These are phyloP conservation scores for Nicotiana knightiana DNA, from an alignment of 257 asterid genomes.

Conservation along the genomic window DNA sequence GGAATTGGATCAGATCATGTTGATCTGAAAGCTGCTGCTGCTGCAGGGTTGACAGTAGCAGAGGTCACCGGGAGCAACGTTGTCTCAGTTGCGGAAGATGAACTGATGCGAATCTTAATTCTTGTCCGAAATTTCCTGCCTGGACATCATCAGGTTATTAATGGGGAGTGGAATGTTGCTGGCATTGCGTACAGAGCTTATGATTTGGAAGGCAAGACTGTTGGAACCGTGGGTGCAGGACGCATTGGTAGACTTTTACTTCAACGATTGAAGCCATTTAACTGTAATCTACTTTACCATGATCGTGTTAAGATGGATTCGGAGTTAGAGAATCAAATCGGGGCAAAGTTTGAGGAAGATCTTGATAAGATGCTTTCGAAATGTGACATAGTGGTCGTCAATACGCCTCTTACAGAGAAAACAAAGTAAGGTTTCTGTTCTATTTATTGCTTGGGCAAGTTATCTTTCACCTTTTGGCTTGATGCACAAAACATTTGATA, in stretches of 20 bases:
- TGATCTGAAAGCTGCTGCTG: conserved; percentile 97
- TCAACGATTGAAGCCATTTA: conserved; percentile 91
- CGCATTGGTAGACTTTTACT: conserved; percentile 80
- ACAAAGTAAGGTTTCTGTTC: conserved; percentile 48
- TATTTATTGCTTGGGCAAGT: not conserved
- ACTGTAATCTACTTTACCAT: conserved; percentile 82
- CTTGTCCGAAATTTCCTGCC: conserved; percentile 89
- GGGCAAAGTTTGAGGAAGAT: conserved; percentile 86
- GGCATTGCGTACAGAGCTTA: conserved; percentile 84
- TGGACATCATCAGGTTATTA: conserved; percentile 79
- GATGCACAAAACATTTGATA: not conserved
- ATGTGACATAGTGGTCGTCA: conserved; percentile 84
- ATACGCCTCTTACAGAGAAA: conserved; percentile 88
- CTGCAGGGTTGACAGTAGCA: conserved; percentile 90
- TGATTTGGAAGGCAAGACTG: conserved; percentile 98
- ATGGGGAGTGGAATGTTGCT: conserved; percentile 93
- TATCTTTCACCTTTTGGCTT: not conserved
- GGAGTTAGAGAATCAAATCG: conserved; percentile 65
- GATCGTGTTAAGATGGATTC: conserved; percentile 80
- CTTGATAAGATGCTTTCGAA: conserved; percentile 88
- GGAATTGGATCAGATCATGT: conserved; percentile 97
- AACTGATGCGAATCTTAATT: conserved; percentile 92
- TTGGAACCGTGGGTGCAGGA: conserved; percentile 98
- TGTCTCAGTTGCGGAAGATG: conserved; percentile 98
- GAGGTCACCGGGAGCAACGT: conserved; percentile 96